Evolutionary conservation across 2,329 filamentous ascomycete genomes (phyloP), one percentile per base, ranked within the genome.

Genomic region (Rhynchosporium graminicola): DNA sequence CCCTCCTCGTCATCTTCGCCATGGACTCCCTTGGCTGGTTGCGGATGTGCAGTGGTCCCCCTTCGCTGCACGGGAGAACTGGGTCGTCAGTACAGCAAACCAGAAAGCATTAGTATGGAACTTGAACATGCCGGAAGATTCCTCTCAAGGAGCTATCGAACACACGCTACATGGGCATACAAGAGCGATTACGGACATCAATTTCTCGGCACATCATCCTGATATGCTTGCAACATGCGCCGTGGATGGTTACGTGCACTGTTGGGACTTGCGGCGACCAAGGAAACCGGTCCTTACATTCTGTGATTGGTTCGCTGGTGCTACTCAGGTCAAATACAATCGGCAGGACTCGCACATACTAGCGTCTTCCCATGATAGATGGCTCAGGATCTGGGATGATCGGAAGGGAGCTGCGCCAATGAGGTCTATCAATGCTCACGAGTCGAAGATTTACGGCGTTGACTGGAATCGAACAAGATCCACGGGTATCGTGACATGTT

Each of bases 11-110:
- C 89, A 92, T 71, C 82, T 97, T 69, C 89, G 89, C 65, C 91
- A 96, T 76, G 89, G 91, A 60, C 87, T 92, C 48, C 89, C 91
- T n/a, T 97, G 93, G 92, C 87, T 96, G 57, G 93, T 97, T 4
- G 92, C 94, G 10, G 94, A 97, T 76, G 93, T 97, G 36, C 94
- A 97, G 76, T 97, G 94, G 94, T 97, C 92, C 10, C 94, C 94
- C 0, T 97, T 97, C 74, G 90, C 93, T 12, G 86, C 85, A 26
- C 86, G 93, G 54, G 91, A 96, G 74, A 93, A 93, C 71, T 97
- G 94, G 93, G 89, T 97, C 20, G 91, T 92, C 42, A 96, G 92
- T 63, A 97, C 93, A 0, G 94, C 92, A 20, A 97, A 97, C 74
- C 93, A 97, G 75, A 92, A 95, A 69, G 95, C 93, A 26, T 80